phyloP scores from a whole-genome alignment of 169 alveolate species.

The Theileria sp. region DNA sequence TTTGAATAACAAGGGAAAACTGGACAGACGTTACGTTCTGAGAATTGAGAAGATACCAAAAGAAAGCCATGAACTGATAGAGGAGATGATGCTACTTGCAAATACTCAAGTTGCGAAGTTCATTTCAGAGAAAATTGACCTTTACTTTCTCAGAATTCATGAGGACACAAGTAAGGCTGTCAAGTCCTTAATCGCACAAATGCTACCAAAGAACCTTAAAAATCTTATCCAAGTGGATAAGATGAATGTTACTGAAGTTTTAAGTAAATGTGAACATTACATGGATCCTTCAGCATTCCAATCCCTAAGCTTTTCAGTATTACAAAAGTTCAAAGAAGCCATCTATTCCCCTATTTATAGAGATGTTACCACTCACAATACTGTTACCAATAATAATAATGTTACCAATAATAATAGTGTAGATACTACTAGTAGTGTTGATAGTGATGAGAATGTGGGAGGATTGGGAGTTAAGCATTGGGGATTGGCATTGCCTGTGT shows the following conservation, averaged over 20 bases:
- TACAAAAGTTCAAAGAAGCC: slow-evolving; percentile 74
- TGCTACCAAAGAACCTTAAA: slow-evolving; percentile 50
- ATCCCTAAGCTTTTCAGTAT: slow-evolving; percentile 67
- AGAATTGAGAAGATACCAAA: slow-evolving; percentile 38
- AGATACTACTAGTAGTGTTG: neutral
- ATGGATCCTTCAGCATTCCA: slow-evolving; percentile 65
- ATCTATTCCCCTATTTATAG: slow-evolving; percentile 60
- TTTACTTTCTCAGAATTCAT: slow-evolving; percentile 70
- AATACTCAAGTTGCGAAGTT: slow-evolving; percentile 74
- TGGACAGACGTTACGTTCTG: slow-evolving; percentile 1
- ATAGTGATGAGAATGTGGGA: neutral
- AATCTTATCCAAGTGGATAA: slow-evolving; percentile 30
- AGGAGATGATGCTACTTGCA: slow-evolving; percentile 80
- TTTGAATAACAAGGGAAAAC: slow-evolving; percentile 7
- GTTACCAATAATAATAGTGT: no score
- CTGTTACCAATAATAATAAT: neutral
- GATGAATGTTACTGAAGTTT: slow-evolving; percentile 41
- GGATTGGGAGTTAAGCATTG: slow-evolving; percentile 80
- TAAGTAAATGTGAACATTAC: slow-evolving; percentile 65
- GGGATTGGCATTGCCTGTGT: slow-evolving; percentile 94
- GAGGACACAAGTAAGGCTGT: slow-evolving; percentile 71
- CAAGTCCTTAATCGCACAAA: slow-evolving; percentile 43
- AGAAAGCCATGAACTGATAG: slow-evolving; percentile 77
- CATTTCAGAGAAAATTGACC: slow-evolving; percentile 50
- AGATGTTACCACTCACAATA: neutral